phyloP scores from a whole-genome alignment of 129 eudicot species.

The Chrysanthemum makinoi region DNA sequence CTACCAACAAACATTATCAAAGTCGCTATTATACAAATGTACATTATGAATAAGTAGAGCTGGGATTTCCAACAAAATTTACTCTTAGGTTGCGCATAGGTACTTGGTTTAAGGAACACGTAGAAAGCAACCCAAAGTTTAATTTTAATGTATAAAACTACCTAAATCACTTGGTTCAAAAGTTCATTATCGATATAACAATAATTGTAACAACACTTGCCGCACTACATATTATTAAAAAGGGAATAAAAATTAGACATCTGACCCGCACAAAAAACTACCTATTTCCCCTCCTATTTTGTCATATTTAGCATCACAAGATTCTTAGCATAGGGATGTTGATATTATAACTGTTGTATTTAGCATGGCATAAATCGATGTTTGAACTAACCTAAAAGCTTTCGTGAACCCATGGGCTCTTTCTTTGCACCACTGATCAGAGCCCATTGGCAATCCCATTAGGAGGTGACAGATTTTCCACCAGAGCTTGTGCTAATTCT shows the following conservation, averaged over 20 bases:
- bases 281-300: too few species aligned
- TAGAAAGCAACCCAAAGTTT: neutral
- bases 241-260: neutral
- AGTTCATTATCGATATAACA: neutral
- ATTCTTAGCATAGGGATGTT: neutral
- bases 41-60: too few species aligned
- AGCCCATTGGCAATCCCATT: too few species aligned
- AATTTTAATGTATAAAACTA: neutral
- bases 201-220: neutral
- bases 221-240: neutral
- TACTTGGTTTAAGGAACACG: neutral
- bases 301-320: neutral
- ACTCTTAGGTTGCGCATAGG: neutral
- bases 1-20: too few species aligned
- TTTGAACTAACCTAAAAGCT: constrained; percentile 68
- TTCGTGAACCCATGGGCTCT: constrained; percentile 94
- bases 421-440: too few species aligned
- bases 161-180: neutral
- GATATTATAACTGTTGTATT: too few species aligned
- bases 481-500: too few species aligned
- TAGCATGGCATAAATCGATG: neutral
- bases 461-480: too few species aligned
- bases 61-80: neutral
- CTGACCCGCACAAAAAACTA: too few species aligned
- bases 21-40: too few species aligned